Evolutionary conservation across 2,329 filamentous ascomycete genomes (phyloP), one percentile per base, ranked within the genome.

Genomic region (Calonectria leucothoes): DNA sequence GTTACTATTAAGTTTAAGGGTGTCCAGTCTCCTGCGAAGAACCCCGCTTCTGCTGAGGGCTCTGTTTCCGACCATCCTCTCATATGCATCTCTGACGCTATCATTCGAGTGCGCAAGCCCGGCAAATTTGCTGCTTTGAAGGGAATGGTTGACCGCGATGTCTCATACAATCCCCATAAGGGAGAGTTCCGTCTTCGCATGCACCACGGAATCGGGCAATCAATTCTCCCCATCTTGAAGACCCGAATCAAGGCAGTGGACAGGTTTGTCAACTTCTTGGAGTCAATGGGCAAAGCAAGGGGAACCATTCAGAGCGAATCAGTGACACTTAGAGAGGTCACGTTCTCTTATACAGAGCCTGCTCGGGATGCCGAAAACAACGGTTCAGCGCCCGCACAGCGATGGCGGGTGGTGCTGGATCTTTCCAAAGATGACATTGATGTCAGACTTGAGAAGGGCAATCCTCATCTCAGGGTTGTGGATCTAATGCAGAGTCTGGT

Each of bases 181-280:
- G 93, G 93, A 55, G 89, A 91, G 69, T 93, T 95, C 81, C 88
- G 88, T 20, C 85, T 95, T 67, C 87, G 89, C 10, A 85, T 95
- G 45, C 87, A 89, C 12, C 89, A 91, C 0, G 84, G 86, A 2
- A 89, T 93, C 57, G 92, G 92, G 25, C 85, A 87, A 55, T 87
- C 91, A 0, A 87, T 93, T 17, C 83, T 95, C 5, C 87, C 89
- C 5, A 85, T 87, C n/a, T 86, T 95, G 25, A 86, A 88, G 74
- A 86, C 88, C 65, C 89, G 92, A 33, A 86, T 95, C 57, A 89
- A 91, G 76, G 90, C 92, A 15, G 90, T 97, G 71, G 91, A 94
- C 79, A 90, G 93, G 25, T 88, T 97, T 33, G 92, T 95, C 48
- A 89, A 90, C 52, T 94, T 94, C 79, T 87, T 95, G 31, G 89